Base-by-base conservation (phyloP, 106 monocot genomes). In the Agapanthus africanus region DNA sequence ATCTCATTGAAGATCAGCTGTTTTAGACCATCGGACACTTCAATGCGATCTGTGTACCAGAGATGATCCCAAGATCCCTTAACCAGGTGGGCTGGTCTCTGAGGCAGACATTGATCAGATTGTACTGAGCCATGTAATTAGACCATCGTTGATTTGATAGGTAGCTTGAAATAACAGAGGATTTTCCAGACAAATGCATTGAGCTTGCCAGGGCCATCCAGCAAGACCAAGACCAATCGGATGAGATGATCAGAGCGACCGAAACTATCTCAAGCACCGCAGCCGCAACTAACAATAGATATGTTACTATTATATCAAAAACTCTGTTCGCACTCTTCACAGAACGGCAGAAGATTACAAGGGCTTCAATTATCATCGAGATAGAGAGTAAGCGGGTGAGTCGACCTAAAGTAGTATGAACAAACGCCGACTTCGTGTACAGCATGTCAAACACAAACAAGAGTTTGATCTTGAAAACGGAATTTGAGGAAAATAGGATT, bases 401-500 rank as follows among this genome's bases (percentile, higher is more conserved):
- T 22, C 23, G 50, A 19, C 84, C 84, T 0, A 15, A 16, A 0
- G 3, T 0, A 26, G 72, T 40, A 32, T 77, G 68, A 1, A 69
- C 32, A 2, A 70, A n/a, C 14, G 51, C n/a, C 8, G 72, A 22
- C 51, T 84, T 84, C 32, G 84, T 76, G 46, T 76, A 67, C 23
- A 84, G 73, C 25, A 57, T 39, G 1, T 79, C 72, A 49, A 79
- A 84, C 16, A 84, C 15, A 41, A 79, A 73, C n/a, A 23, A 59
- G 18, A 84, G 72, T 68, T 84, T 76, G 6, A 77, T 54, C 68
- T 79, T 76, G 23, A 80, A n/a, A n/a, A n/a, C n/a, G n/a, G n/a
- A n/a, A n/a, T n/a, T n/a, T n/a, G n/a, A n/a, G n/a, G n/a, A n/a
- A n/a, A n/a, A n/a, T n/a, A n/a, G n/a, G n/a, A n/a, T n/a, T n/a